Evolutionary conservation across 805 yeast species (phyloP).

Genomic region (Sugiyamaella mastotermitis): DNA sequence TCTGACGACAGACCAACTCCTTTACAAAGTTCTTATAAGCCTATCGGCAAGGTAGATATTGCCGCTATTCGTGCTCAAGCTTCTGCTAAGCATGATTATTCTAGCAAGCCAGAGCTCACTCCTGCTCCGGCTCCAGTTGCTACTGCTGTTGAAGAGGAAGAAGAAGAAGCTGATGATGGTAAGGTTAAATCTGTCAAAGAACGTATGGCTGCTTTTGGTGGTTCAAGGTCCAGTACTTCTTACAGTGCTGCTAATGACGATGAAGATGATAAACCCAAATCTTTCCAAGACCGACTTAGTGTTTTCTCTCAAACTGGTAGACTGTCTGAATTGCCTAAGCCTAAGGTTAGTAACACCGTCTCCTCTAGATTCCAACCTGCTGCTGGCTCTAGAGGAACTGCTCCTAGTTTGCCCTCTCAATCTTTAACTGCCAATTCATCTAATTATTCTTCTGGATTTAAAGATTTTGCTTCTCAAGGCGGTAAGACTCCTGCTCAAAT

Average conservation of each 20-base stretch:
- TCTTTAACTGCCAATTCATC: constrained; percentile 24
- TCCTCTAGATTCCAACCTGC: constrained; percentile 24
- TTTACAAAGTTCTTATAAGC: constrained; percentile 47
- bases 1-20: constrained; percentile 31
- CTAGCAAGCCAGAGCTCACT: not conserved
- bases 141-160: not conserved
- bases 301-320: constrained; percentile 42
- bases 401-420: constrained; percentile 25
- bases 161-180: constrained; percentile 12
- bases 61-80: constrained; percentile 38
- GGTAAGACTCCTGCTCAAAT: constrained; percentile 93
- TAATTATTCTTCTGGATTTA: constrained; percentile 19
- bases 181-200: constrained; percentile 23
- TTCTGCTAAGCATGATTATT: not conserved
- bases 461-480: constrained; percentile 60
- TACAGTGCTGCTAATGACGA: constrained; percentile 11
- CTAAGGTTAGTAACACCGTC: constrained; percentile 36
- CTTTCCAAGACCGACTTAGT: constrained; percentile 27
- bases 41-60: constrained; percentile 55
- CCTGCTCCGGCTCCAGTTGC: constrained; percentile 21
- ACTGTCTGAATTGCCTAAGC: constrained; percentile 58
- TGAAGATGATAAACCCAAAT: constrained; percentile 22
- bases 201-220: constrained; percentile 20
- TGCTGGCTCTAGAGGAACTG: constrained; percentile 32
- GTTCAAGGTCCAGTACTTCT: not conserved